These are phyloP conservation scores for Neurospora cerealis DNA, from an alignment of 495 filamentous ascomycete genomes.

Conservation along the genomic window DNA sequence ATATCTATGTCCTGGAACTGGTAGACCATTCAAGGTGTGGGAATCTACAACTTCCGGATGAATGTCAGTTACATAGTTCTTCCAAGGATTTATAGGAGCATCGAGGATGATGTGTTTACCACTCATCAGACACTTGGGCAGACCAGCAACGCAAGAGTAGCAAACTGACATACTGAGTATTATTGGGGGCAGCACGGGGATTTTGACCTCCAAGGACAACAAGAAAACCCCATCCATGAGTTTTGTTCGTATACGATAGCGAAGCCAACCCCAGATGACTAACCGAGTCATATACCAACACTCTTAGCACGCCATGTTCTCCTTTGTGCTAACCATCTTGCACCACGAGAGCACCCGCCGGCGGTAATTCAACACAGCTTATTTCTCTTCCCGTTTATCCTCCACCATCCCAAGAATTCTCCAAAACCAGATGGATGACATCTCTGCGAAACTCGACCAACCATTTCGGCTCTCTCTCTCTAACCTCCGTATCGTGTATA, in stretches of 20 bases:
- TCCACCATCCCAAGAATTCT: background rate
- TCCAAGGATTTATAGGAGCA: too few species aligned
- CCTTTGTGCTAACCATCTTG: too few species aligned
- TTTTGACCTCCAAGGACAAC: background rate
- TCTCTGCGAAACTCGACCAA: background rate
- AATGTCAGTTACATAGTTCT: too few species aligned
- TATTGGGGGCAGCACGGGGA: background rate
- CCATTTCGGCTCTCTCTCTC: background rate
- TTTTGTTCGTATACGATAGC: background rate
- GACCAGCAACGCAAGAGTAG: background rate
- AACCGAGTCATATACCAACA: background rate
- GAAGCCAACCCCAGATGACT: background rate
- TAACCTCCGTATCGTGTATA: background rate
- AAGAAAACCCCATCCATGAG: background rate
- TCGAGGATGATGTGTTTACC: background rate
- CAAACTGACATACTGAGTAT: background rate
- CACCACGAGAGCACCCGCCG: too few species aligned
- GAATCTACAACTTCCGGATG: too few species aligned
- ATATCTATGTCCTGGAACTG: too few species aligned
- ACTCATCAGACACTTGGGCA: background rate
- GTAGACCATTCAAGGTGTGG: too few species aligned
- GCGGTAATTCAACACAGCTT: too few species aligned
- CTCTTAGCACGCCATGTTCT: background rate
- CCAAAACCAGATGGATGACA: background rate
- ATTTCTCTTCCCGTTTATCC: too few species aligned